Evolutionary conservation across 495 filamentous ascomycete species (phyloP), one percentile per base, ranked within the genome.

Genomic region (Alectoria sarmentosa): DNA sequence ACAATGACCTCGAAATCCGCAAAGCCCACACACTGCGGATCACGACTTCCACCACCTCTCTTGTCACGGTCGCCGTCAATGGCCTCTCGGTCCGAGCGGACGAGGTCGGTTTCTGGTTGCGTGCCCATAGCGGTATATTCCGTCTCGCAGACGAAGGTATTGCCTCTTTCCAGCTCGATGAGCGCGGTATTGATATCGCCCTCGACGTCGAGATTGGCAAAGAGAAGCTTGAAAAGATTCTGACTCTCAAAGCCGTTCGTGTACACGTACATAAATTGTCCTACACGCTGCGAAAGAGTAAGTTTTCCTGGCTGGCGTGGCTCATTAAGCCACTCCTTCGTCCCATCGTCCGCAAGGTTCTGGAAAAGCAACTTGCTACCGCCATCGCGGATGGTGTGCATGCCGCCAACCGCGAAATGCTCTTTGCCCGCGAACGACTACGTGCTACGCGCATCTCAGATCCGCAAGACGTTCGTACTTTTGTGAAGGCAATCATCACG

Each of bases 191-290:
- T 58, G 93, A 98, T 71, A 84, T 98, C 61, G 82, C 90, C 34
- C 74, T 96, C 7, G 89, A 93, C 66, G 76, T 96, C 6, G 90
- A 96, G 67, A 81, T 98, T 44, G 87, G 86, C 46, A 83, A 84
- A 42, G 86, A 89, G 65, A 77, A 81, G 9, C 71, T 93, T 0
- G 91, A 96, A 66, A 84, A 92, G 64, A 89, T 96, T 44, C 82
- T 96, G 54, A 86, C 88, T 0, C 85, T 96, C 17, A 82, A 84
- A 34, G 81, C 79, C 21, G 91, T 96, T 13, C 78, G 83, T 8
- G 91, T 96, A 6, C 82, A 82, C 65, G 88, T 96, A 67, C 92
- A 96, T 77, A 92, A 92, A 68, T 83, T 98, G 3, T 83, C 86
- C 67, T 98, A 91, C 75, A 84, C 78, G 7, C 77, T 96, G 9